These are phyloP conservation scores for Aspergillus mulundensis DNA, from an alignment of 495 filamentous ascomycete species.

Conservation along the genomic window DNA sequence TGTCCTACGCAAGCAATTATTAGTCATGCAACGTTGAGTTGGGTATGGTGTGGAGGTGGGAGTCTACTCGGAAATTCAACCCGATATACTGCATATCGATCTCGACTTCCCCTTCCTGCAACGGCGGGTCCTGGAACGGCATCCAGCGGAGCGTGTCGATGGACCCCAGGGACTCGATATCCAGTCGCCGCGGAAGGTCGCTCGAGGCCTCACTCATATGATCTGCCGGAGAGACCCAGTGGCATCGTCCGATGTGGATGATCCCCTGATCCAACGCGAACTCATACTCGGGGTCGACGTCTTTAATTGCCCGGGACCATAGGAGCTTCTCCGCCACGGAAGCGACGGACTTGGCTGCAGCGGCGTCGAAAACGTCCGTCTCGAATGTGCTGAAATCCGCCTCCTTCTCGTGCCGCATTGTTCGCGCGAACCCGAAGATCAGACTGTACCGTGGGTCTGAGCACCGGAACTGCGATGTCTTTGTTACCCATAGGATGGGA, in stretches of 20 bases:
- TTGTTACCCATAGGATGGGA: conserved; percentile 1
- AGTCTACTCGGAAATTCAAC: conserved; percentile 38
- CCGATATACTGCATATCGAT: conserved; percentile 33
- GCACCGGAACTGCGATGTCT: background rate
- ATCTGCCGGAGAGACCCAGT: background rate
- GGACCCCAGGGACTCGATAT: background rate
- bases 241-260: background rate
- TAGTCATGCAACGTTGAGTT: background rate
- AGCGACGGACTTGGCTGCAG: background rate
- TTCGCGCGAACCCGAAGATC: background rate
- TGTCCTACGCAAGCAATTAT: conserved; percentile 25
- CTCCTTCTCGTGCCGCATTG: background rate
- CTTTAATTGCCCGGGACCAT: background rate
- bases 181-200: background rate
- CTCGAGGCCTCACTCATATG: background rate
- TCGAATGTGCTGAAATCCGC: conserved; percentile 2
- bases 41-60: background rate
- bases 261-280: background rate
- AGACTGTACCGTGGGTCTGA: background rate
- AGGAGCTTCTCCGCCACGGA: background rate
- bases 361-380: background rate
- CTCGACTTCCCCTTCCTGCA: conserved; percentile 2
- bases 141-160: background rate
- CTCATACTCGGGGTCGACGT: background rate
- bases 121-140: background rate